Conservation (phyloP, 1,284 basidiomycete genomes). For the Rhodotorula sp. region DNA sequence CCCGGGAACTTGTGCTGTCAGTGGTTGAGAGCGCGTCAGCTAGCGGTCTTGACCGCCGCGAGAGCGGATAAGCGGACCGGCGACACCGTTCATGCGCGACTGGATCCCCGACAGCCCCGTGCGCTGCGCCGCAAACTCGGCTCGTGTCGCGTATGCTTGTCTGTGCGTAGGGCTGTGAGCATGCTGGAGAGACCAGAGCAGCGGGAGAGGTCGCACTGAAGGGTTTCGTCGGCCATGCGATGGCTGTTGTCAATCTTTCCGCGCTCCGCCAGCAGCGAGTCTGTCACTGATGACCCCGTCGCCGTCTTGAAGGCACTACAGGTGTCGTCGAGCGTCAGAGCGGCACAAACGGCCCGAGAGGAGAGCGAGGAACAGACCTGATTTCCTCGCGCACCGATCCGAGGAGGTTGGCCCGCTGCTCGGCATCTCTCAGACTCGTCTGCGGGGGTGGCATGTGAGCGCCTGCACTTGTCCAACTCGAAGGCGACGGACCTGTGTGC, state of each 20-base stretch:
- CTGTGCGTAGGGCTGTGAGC: constrained; percentile 54
- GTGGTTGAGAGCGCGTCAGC: neutral
- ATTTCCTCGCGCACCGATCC: constrained; percentile 94
- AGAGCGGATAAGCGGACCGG: constrained; percentile 60
- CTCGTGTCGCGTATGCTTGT: constrained; percentile 96
- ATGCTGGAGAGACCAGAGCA: neutral
- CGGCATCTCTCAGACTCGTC: constrained; percentile 77
- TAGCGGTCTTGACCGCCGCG: neutral
- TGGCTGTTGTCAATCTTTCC: constrained; percentile 88
- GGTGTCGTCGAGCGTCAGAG: constrained; percentile 62
- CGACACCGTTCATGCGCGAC: constrained; percentile 75
- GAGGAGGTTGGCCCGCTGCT: constrained; percentile 83
- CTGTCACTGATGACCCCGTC: constrained; percentile 63
- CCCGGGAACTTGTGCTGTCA: constrained; percentile 80
- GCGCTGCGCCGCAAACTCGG: constrained; percentile 87
- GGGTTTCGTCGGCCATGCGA: constrained; percentile 87
- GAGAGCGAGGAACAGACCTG: constrained; percentile 61
- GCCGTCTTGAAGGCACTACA: constrained; percentile 68
- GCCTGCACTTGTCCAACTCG: too few species aligned
- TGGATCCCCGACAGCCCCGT: constrained; percentile 73
- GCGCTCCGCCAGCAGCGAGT: constrained; percentile 83
- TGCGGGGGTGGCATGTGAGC: constrained; percentile 46
- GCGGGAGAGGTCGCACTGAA: constrained; percentile 64
- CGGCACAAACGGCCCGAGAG: too few species aligned
- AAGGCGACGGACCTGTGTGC: constrained; percentile 68